phyloP scores from a whole-genome alignment of 306 rosid species.

The Begonia masoniana region DNA sequence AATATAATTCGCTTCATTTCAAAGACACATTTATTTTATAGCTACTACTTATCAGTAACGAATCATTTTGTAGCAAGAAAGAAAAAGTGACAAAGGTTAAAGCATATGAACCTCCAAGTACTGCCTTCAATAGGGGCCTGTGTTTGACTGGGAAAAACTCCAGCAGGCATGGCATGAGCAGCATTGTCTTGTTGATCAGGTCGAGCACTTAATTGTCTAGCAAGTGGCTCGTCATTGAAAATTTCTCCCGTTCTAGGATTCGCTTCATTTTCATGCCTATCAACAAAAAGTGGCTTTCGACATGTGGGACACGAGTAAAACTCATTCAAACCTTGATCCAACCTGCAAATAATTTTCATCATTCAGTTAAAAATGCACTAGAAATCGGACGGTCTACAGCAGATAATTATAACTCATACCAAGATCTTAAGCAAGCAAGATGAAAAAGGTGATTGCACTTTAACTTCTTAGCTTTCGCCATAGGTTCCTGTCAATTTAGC shows the following conservation, averaged over 20 bases:
- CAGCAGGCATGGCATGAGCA: slow-evolving; percentile 55
- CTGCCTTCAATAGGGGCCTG: slow-evolving; percentile 50
- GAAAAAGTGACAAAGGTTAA: neutral
- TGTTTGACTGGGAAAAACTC: slow-evolving; percentile 59
- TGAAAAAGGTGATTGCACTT: slow-evolving; percentile 95
- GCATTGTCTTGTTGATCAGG: slow-evolving; percentile 46
- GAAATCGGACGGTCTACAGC: neutral
- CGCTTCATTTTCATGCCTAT: slow-evolving; percentile 49
- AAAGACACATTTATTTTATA: too few relatives aligned
- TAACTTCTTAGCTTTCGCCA: slow-evolving; percentile 93
- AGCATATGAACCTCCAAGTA: slow-evolving; percentile 72
- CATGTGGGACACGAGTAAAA: slow-evolving; percentile 91
- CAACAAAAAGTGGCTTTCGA: slow-evolving; percentile 84
- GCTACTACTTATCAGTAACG: too few relatives aligned
- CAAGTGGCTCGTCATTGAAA: slow-evolving; percentile 76
- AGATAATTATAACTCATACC: slow-evolving; percentile 38
- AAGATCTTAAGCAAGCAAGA: slow-evolving; percentile 95
- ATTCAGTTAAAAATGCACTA: neutral
- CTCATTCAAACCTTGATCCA: slow-evolving; percentile 94
- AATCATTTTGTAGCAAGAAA: too few relatives aligned
- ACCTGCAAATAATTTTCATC: slow-evolving; percentile 42
- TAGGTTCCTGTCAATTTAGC: slow-evolving; percentile 62
- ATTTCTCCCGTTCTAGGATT: slow-evolving; percentile 30
- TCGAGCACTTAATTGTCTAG: slow-evolving; percentile 72
- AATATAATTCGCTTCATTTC: too few relatives aligned